These are phyloP conservation scores for Pseudofabraea citricarpa DNA, from an alignment of 2,329 filamentous ascomycete genomes.

Conservation along the genomic window DNA sequence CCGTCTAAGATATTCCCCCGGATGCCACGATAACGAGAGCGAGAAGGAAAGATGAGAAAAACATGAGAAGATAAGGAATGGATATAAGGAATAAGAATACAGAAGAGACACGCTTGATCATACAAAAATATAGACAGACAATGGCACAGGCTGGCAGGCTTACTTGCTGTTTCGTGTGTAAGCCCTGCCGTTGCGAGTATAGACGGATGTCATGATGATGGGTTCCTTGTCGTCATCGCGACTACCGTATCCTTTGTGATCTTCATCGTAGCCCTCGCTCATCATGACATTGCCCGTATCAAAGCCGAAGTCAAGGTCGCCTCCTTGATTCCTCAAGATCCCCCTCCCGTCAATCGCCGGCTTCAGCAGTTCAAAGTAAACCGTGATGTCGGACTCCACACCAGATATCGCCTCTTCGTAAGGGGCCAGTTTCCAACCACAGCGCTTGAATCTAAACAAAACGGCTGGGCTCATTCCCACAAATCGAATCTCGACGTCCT, in stretches of 20 bases:
- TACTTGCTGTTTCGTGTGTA: not conserved
- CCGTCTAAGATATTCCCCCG: too few relatives aligned
- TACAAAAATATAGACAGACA: not conserved
- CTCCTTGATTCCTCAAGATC: not conserved
- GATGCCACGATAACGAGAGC: too few relatives aligned
- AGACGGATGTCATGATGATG: not conserved
- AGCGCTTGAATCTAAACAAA: slow-evolving; percentile 3
- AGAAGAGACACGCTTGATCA: not conserved
- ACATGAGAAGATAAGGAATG: too few relatives aligned
- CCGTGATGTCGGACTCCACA: not conserved
- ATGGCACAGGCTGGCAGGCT: not conserved
- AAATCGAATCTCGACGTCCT: slow-evolving; percentile 6
- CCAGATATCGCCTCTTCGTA: not conserved
- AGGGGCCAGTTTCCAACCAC: slow-evolving; percentile 9
- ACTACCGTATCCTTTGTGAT: too few relatives aligned
- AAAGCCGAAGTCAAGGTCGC: not conserved
- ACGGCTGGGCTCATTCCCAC: slow-evolving; percentile 5
- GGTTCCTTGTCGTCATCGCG: not conserved
- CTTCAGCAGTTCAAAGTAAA: slow-evolving; percentile 1
- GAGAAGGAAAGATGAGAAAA: too few relatives aligned
- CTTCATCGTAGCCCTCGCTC: not conserved
- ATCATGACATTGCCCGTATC: not conserved
- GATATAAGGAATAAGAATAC: too few relatives aligned
- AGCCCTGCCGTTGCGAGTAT: not conserved
- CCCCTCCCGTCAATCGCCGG: not conserved